Conservation (phyloP, 2,329 filamentous ascomycete genomes). For the Fusarium sp. region DNA sequence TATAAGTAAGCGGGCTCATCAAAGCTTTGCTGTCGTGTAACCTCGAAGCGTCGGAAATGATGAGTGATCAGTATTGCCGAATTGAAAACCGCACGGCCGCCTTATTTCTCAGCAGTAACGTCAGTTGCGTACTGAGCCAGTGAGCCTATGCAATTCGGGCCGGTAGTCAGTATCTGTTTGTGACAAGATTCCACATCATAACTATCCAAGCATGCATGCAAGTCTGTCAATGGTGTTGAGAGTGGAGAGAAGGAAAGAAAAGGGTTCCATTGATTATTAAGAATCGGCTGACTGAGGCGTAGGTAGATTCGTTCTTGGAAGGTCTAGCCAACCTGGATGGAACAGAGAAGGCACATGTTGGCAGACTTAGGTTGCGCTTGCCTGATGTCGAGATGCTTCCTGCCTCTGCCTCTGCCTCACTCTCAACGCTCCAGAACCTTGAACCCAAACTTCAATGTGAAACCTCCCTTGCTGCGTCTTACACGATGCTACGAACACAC, state of each 20-base stretch:
- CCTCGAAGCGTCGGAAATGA: constrained; percentile 3
- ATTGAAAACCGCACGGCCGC: background rate
- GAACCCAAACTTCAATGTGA: background rate
- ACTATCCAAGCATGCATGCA: background rate
- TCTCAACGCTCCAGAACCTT: too few relatives aligned
- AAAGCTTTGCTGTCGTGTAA: constrained; percentile 11
- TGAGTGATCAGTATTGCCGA: constrained; percentile 4
- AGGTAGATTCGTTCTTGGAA: background rate
- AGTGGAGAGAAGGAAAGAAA: background rate
- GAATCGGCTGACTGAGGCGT: background rate
- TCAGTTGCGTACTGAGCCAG: background rate
- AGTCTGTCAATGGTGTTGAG: background rate
- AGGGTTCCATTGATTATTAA: background rate
- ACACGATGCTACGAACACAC: background rate
- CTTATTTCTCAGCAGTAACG: background rate
- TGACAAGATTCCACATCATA: background rate
- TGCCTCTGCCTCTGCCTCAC: background rate
- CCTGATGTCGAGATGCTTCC: background rate
- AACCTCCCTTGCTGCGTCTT: background rate
- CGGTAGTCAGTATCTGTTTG: background rate
- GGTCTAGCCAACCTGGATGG: background rate
- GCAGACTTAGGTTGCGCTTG: background rate
- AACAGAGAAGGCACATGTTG: background rate
- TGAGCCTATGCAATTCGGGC: constrained; percentile 21
- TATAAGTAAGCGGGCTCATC: constrained; percentile 7